phyloP scores from a whole-genome alignment of 345 rosid genomes.

The Lumnitzera littorea region DNA sequence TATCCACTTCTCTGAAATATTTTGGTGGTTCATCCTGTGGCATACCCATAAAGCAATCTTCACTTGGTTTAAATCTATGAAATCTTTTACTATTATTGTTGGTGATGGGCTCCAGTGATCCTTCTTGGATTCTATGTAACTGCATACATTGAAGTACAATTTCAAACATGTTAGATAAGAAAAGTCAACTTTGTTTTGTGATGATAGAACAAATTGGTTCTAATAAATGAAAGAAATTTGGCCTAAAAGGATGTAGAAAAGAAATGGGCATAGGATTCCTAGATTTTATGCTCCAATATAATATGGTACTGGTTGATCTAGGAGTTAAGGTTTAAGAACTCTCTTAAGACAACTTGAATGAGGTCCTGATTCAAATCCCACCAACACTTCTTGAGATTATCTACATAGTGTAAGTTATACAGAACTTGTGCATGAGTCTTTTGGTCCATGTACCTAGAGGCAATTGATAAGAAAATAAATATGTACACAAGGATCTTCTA shows the following conservation, averaged over 20 bases:
- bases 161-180: neutral
- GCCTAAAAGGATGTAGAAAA: too few species aligned
- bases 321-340: too few species aligned
- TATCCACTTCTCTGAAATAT: slow-evolving; percentile 50
- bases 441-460: too few species aligned
- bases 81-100: slow-evolving; percentile 38
- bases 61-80: slow-evolving; percentile 38
- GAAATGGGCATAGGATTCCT: neutral
- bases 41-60: slow-evolving; percentile 57
- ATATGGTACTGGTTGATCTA: too few species aligned
- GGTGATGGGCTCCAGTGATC: slow-evolving; percentile 78
- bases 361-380: too few species aligned
- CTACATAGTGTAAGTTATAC: too few species aligned
- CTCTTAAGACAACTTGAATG: too few species aligned
- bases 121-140: slow-evolving; percentile 55
- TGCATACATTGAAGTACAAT: slow-evolving; percentile 10
- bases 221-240: neutral
- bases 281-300: too few species aligned
- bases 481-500: too few species aligned
- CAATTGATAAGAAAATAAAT: too few species aligned
- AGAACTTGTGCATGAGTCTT: too few species aligned
- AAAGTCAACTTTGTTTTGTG: neutral
- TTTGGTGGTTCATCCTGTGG: slow-evolving; percentile 63
- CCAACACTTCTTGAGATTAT: too few species aligned
- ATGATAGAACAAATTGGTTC: neutral